Percentiles rank a stretch among this genome's conserved stretches.
Conservation (phyloP, 345 rosid species). For the Citrus inodora region DNA sequence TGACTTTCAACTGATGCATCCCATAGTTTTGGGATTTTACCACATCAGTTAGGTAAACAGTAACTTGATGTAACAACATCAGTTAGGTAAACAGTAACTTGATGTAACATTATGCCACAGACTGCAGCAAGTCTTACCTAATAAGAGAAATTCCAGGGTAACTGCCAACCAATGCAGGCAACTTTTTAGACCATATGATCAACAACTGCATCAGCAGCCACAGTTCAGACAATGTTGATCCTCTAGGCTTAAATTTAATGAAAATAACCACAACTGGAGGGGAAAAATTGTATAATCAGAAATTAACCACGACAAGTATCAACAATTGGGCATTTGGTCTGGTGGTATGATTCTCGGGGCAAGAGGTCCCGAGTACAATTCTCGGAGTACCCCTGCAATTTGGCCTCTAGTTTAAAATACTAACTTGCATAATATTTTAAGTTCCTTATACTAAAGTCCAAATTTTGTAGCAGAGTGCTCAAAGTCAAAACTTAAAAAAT, state of each 20-base stretch:
- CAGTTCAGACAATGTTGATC: neutral
- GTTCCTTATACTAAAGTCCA: neutral
- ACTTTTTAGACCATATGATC: no score
- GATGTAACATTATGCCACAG: no score
- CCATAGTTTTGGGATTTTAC: no score
- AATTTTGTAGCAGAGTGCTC: neutral
- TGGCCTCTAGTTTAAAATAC: neutral
- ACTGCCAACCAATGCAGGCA: no score
- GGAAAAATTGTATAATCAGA: no score
- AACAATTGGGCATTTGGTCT: conserved; percentile 41
- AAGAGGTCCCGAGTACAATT: conserved; percentile 48
- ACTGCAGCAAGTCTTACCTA: neutral
- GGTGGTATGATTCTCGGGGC: conserved; percentile 61
- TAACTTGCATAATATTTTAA: neutral
- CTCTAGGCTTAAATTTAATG: neutral
- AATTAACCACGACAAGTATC: no score
- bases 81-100: no score
- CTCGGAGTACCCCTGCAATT: conserved; percentile 35
- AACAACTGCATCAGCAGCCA: neutral
- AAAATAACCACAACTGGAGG: no score
- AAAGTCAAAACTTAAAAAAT: neutral
- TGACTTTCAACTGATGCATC: no score
- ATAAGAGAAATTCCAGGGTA: no score
- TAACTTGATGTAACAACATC: no score
- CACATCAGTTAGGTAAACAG: no score